Conservation (phyloP, 176 grass and related monocot genomes). For the Alopecurus myosuroides region DNA sequence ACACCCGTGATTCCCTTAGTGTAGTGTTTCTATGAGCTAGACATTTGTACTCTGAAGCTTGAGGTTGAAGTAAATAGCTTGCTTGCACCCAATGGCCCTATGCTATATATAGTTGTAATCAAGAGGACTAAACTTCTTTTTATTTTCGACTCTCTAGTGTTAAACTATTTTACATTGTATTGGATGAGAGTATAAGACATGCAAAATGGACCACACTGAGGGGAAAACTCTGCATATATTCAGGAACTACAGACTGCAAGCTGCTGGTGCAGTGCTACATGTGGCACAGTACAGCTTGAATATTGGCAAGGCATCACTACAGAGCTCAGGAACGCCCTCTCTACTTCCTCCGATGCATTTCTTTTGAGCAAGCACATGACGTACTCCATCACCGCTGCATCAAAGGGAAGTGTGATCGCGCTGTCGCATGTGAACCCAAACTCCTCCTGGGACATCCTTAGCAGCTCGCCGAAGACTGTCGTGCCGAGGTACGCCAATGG, state of each 20-base stretch:
- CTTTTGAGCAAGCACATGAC: constrained; percentile 45
- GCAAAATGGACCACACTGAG: background rate
- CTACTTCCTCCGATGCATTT: constrained; percentile 40
- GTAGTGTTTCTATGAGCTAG: background rate
- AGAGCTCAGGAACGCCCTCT: constrained; percentile 46
- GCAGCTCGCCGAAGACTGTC: constrained; percentile 28
- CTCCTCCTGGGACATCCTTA: constrained; percentile 42
- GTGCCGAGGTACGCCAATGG: constrained; percentile 42
- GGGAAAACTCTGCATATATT: background rate
- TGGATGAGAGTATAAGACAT: background rate
- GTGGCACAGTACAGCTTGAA: background rate
- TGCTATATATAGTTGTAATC: background rate
- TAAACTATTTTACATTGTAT: constrained; percentile 13
- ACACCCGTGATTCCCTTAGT: background rate
- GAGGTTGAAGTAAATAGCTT: background rate
- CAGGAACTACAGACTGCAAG: constrained; percentile 18
- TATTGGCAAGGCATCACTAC: constrained; percentile 23
- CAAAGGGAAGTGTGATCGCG: constrained; percentile 50
- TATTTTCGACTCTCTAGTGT: background rate
- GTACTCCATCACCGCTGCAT: constrained; percentile 42
- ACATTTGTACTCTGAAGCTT: background rate
- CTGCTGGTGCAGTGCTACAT: background rate
- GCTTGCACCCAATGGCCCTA: background rate
- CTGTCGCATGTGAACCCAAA: constrained; percentile 36
- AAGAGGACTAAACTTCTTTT: no score